Conservation (phyloP, 129 eudicot species). For the Oenanthe sinensis region DNA sequence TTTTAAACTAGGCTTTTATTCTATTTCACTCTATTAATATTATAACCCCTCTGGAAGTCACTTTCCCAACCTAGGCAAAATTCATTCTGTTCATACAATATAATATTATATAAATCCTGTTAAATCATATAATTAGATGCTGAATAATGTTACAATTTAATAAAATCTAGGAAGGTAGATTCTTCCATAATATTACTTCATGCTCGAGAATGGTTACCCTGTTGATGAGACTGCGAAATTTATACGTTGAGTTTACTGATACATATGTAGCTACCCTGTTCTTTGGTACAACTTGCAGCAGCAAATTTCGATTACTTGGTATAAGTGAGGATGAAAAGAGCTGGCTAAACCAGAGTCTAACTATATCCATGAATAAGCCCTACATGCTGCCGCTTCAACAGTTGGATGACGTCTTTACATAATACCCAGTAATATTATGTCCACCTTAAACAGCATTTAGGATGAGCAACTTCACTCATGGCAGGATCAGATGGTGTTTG, state of each 20-base stretch:
- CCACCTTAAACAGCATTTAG: background rate
- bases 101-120: no score
- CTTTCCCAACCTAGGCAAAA: background rate
- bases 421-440: background rate
- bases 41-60: background rate
- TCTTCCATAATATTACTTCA: background rate
- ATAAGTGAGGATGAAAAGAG: no score
- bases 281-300: no score
- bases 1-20: no score
- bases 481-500: no score
- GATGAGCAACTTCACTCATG: background rate
- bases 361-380: no score
- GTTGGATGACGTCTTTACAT: background rate
- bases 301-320: no score
- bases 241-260: background rate
- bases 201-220: background rate
- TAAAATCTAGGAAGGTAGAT: background rate
- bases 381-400: no score
- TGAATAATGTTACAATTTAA: no score
- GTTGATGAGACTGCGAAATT: background rate
- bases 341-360: no score
- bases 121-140: background rate
- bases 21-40: no score
- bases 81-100: background rate
- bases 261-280: no score